Base-by-base conservation (phyloP, 768 basidiomycete genomes). In the Phlegmacium glaucopus region DNA sequence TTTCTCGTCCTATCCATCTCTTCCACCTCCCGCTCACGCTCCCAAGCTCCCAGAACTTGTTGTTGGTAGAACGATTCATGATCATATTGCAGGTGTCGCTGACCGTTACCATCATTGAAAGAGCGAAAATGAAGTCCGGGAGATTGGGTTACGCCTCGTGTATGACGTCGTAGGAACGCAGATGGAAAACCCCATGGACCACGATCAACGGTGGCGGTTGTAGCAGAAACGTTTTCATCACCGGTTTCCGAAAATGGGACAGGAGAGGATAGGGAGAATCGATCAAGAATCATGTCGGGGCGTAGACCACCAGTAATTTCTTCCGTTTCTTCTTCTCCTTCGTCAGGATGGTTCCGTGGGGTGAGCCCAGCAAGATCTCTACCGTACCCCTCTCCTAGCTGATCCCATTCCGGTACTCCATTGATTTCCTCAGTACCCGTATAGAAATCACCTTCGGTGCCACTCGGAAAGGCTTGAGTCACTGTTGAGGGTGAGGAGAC, bases 51-150 rank as follows among this genome's bases (percentile, higher is more conserved):
- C 17, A 60, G 44, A 44, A 60, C 52, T 41, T 60, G 58, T 39
- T 60, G 58, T 44, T 57, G 52, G 47, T 60, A 60, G 39, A 60
- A 60, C 11, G 53, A 55, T 10, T 51, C 51, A 13, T 53, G 55
- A 22, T 50, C 39, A n/a, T 45, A 39, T 17, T 40, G 37, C 42
- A 28, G 18, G 48, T 22, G 22, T 22, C 3, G 3, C 22, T 22
- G 22, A 22, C 5, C 22, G 22, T 22, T 22, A 5, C 22, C 22
- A 22, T 5, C 22, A 5, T 22, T 22, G 22, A 22, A 2, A 22
- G 22, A 22, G 22, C 22, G 22, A 5, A 5, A 22, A 22, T 22
- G 2, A 22, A 22, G 22, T 5, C 22, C 22, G 2, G 22, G 5
- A 22, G 22, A 3, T 22, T 2, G 22, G 22, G 22, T 22, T 5